Conservation (phyloP, 176 grass and related monocot species). For the Dendrocalamus sinicus region DNA sequence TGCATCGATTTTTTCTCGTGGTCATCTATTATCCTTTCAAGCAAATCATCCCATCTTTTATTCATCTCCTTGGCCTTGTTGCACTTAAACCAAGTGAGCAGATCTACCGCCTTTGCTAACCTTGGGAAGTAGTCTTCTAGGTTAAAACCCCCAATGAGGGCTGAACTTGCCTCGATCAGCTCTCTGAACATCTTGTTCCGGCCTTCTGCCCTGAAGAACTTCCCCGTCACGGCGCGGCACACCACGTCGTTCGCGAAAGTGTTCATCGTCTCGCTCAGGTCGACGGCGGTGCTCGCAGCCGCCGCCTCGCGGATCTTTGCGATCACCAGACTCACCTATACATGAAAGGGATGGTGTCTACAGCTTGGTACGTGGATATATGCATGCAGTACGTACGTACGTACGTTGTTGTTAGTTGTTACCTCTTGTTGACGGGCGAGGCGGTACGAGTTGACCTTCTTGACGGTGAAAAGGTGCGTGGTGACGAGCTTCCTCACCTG, state of each 20-base stretch:
- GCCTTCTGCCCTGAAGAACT: conserved; percentile 24
- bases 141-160: neutral
- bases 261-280: conserved; percentile 34
- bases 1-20: neutral
- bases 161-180: neutral
- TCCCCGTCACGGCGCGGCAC: conserved; percentile 42
- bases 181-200: conserved; percentile 26
- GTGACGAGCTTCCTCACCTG: conserved; percentile 37
- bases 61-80: neutral
- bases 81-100: neutral
- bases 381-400: too few species aligned
- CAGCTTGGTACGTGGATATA: too few species aligned
- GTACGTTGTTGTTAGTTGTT: neutral
- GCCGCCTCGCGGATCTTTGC: neutral
- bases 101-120: neutral
- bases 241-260: conserved; percentile 30
- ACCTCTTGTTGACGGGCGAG: neutral
- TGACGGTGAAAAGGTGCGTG: conserved; percentile 27
- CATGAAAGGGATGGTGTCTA: neutral
- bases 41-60: conserved; percentile 41
- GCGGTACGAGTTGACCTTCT: neutral
- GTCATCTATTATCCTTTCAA: conserved; percentile 32
- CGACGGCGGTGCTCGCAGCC: neutral
- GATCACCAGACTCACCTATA: conserved; percentile 2
- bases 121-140: conserved; percentile 28